Evolutionary conservation across 345 rosid species (phyloP).

Genomic region (Moricandia arvensis): DNA sequence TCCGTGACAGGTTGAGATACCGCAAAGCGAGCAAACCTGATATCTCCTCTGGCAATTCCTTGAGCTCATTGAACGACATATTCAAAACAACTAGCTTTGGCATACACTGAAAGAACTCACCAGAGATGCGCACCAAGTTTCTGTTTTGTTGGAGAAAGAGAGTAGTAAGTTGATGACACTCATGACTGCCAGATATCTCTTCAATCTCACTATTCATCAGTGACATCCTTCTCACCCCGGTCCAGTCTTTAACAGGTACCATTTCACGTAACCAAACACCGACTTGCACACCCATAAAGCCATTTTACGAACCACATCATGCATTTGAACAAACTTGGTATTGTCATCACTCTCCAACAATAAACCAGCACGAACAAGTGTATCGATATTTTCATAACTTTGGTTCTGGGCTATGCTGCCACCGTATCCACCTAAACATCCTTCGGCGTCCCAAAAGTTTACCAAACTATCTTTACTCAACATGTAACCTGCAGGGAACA

Average conservation of each 20-base stretch:
- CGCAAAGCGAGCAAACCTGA: slow-evolving; percentile 10
- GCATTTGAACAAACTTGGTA: not conserved
- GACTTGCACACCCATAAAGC: not conserved
- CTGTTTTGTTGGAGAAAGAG: slow-evolving; percentile 5
- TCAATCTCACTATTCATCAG: slow-evolving; percentile 1
- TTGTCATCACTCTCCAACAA: not conserved
- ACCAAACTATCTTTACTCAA: not conserved
- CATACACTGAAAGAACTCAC: not conserved
- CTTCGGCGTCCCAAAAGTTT: not conserved
- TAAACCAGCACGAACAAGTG: not conserved
- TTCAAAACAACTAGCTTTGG: slow-evolving; percentile 1
- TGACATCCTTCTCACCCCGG: not conserved
- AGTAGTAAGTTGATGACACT: not conserved
- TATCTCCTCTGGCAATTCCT: slow-evolving; percentile 12
- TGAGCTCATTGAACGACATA: not conserved
- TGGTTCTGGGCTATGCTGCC: not conserved
- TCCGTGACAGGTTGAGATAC: slow-evolving; percentile 17
- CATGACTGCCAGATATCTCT: not conserved
- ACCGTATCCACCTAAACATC: not conserved
- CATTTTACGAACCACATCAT: not conserved
- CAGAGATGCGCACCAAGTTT: not conserved
- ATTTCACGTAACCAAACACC: not conserved
- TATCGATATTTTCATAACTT: not conserved
- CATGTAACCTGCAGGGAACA: not conserved
- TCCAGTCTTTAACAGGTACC: not conserved